Conservation (phyloP, 1,139 yeast genomes). For the Scheffersomyces parashehatae region DNA sequence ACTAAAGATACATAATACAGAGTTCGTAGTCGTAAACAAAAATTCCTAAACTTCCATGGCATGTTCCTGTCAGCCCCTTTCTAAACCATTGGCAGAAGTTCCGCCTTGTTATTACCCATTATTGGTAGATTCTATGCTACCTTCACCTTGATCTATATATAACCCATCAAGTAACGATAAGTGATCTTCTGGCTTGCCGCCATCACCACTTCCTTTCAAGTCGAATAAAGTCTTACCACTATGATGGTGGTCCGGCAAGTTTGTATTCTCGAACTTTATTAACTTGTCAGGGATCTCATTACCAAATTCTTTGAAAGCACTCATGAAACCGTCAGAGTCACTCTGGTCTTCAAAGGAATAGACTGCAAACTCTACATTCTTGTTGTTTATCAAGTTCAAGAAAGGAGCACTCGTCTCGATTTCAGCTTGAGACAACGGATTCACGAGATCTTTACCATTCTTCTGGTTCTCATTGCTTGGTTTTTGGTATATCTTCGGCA, state of each 20-base stretch:
- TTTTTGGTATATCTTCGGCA: conserved; percentile 1
- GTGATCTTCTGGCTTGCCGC: neutral
- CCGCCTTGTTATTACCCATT: too few species aligned
- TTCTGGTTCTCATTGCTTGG: too few species aligned
- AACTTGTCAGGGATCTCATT: conserved; percentile 14
- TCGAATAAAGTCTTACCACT: conserved; percentile 1
- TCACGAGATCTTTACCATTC: conserved; percentile 14
- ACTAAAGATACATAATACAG: too few species aligned
- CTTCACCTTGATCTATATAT: conserved; percentile 2
- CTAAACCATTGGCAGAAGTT: too few species aligned
- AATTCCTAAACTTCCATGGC: too few species aligned
- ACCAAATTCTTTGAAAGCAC: conserved; percentile 19
- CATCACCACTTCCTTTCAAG: neutral
- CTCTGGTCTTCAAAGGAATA: conserved; percentile 20
- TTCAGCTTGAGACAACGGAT: conserved; percentile 60
- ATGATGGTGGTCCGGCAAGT: neutral
- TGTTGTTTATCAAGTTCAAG: conserved; percentile 47
- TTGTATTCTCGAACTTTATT: conserved; percentile 4
- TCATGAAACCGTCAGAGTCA: conserved; percentile 11
- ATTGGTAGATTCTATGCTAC: conserved; percentile 2
- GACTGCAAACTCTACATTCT: conserved; percentile 33
- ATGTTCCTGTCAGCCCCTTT: too few species aligned
- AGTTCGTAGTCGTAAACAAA: too few species aligned
- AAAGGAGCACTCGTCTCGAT: conserved; percentile 65
- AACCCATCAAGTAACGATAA: conserved; percentile 1